Base-by-base conservation (phyloP, 345 rosid species). In the Lepidium sativum region DNA sequence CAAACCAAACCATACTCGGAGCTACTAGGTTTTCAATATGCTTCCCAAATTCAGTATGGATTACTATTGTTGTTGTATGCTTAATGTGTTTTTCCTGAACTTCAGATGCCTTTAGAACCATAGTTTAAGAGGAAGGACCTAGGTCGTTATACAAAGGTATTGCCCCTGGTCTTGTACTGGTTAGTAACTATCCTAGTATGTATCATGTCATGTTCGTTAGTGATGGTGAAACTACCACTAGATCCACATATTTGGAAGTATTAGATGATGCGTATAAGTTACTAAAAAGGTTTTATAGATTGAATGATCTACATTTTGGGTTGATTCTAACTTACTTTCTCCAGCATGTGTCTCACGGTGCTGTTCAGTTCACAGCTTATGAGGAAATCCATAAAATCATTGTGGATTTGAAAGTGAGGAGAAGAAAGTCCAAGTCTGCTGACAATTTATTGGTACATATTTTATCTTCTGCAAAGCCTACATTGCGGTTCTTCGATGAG, bases 331-430 rank as follows among this genome's bases (percentile, higher is more conserved):
- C 12, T 49, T 20, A 57, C 62, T 64, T 80, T 68, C 73, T 81
- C 79, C 77, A 83, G 87, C 95, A 90, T 96, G 92, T 90, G 80
- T 90, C 95, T 69, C 99, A 90, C 69, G 97, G 91, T 60, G 97
- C 89, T 54, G 73, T 90, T 78, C 99, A 90, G 80, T 90, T 94
- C 70, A 88, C 96, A n/a, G 80, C 81, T 20, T 88, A 94, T 68
- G 96, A 94, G 81, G 99, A 94, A 69, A 84, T 88, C 48, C 96
- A 91, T 10, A 90, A 82, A 76, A 31, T 78, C 70, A 25, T 79
- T 72, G 73, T 86, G 54, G 84, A 82, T 50, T 63, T 63, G 29
- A 88, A 77, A 72, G 74, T 61, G 63, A 78, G 72, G 70, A 77
- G 65, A 71, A 60, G 68, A 38, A 72, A 55, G 37, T 13, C 71